Percentiles rank a stretch among this genome's conserved stretches.
Conservation (phyloP, 805 yeast genomes). For the Ogataea neopini region DNA sequence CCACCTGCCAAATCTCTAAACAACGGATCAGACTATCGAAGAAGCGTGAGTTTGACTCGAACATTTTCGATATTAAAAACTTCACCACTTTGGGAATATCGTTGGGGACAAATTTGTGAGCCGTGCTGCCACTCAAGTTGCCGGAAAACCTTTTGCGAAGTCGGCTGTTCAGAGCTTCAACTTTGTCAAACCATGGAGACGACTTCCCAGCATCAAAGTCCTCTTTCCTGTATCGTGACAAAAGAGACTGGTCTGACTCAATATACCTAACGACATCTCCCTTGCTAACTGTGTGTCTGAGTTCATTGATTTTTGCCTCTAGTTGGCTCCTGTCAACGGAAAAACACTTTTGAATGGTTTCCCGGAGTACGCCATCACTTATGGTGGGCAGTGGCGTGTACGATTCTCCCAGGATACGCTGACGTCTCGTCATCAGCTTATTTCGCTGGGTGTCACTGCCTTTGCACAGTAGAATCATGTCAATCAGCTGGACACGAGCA, state of each 20-base stretch:
- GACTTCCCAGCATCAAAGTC: constrained; percentile 18
- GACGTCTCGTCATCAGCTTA: constrained; percentile 15
- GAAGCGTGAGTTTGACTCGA: constrained; percentile 25
- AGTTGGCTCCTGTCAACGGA: constrained; percentile 7
- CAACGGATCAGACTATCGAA: constrained; percentile 31
- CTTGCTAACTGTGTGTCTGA: constrained; percentile 14
- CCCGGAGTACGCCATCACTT: constrained; percentile 9
- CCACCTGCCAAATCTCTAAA: constrained; percentile 34
- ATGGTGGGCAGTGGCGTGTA: constrained; percentile 18
- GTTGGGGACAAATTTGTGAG: constrained; percentile 18
- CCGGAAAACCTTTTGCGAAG: constrained; percentile 7
- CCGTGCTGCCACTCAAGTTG: neutral
- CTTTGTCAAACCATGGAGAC: constrained; percentile 14
- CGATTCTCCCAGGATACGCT: constrained; percentile 11
- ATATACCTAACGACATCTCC: constrained; percentile 15
- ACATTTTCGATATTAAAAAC: constrained; percentile 18
- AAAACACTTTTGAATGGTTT: constrained; percentile 17
- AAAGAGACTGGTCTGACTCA: constrained; percentile 11
- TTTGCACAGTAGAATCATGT: constrained; percentile 20
- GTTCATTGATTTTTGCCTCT: constrained; percentile 11
- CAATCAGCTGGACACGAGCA: constrained; percentile 20
- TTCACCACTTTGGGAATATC: constrained; percentile 17
- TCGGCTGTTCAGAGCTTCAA: constrained; percentile 4
- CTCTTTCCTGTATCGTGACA: constrained; percentile 5
- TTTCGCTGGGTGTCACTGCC: constrained; percentile 17